Conservation (phyloP, 2,329 filamentous ascomycete genomes). For the Verticillium nubilum region DNA sequence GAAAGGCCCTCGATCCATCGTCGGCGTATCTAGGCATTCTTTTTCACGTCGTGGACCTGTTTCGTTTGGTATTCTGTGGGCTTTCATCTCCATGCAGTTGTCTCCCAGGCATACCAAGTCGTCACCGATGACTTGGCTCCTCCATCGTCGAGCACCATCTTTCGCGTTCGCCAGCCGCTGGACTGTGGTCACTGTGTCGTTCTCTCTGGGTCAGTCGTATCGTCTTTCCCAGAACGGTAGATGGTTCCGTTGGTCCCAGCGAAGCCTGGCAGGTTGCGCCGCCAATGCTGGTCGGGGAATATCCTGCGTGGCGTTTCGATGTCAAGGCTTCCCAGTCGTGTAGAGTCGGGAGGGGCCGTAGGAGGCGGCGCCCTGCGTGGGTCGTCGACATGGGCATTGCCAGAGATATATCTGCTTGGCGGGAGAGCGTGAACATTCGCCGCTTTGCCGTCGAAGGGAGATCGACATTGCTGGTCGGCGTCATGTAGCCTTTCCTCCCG, state of each 20-base stretch:
- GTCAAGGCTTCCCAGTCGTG: background rate
- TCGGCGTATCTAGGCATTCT: background rate
- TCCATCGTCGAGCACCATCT: background rate
- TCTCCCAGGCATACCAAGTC: background rate
- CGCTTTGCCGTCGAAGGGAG: background rate
- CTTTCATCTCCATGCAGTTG: background rate
- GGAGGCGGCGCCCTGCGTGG: background rate
- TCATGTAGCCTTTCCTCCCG: background rate
- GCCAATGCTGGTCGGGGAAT: background rate
- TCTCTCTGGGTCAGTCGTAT: background rate
- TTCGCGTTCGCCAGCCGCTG: background rate
- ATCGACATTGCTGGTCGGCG: background rate
- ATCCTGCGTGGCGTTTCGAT: background rate
- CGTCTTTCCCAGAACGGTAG: background rate
- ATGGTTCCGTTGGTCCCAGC: background rate
- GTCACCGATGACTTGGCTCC: background rate
- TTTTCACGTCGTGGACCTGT: background rate
- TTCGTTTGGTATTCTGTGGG: background rate
- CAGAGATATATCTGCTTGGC: background rate
- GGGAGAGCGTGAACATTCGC: background rate
- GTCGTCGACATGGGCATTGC: background rate
- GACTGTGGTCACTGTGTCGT: too few relatives aligned
- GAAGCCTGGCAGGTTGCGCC: background rate
- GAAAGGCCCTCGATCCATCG: background rate
- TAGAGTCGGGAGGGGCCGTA: background rate